Base-by-base conservation (phyloP, 768 basidiomycete species). In the Lentinula detonsa region DNA sequence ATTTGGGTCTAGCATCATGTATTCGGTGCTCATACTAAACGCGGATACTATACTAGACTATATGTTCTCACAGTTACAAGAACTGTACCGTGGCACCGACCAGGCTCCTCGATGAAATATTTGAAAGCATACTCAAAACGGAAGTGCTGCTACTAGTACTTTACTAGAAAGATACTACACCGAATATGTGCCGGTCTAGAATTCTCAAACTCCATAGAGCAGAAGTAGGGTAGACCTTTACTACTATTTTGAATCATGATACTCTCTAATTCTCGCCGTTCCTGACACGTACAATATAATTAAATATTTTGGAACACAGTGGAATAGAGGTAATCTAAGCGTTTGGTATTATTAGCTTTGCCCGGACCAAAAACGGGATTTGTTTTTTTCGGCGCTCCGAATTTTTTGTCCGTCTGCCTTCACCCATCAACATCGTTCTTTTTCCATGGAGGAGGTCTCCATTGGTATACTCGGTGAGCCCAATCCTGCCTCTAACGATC, bases 381-480 rank as follows among this genome's bases (percentile, higher is more conserved):
- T 28, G 28, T 28, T 28, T 28, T 28, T 28, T 4, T 28, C 28
- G 46, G 46, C 18, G 46, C 46, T 48, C 21, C 46, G 11, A 9
- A 18, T 48, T 48, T 18, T 18, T 45, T 15, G 15, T 18, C n/a
- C 21, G 37, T 39, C 37, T 39, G 37, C 37, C 9, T 9, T 23
- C 21, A 16, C 21, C 21, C 46, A 48, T 18, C 46, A 16, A 43
- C 39, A 43, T 43, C 42, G 42, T 40, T 16, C 9, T 48, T n/a
- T 48, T 28, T 9, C 21, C 16, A 42, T 56, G 40, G 55, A 56
- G 21, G 23, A 11, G 18, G 23, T 56, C 10, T 40, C 40, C 16
- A 45, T 56, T 23, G 57, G 57, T 1, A 49, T 59, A 34, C 57
- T 59, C n/a, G 57, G 57, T 59, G 33, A 45, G 42, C 18, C 4